A percentile compares a stretch with the other conserved stretches of the same genome.
Conservation (phyloP, 2,329 filamentous ascomycete genomes). For the Botryotinia narcissicola region DNA sequence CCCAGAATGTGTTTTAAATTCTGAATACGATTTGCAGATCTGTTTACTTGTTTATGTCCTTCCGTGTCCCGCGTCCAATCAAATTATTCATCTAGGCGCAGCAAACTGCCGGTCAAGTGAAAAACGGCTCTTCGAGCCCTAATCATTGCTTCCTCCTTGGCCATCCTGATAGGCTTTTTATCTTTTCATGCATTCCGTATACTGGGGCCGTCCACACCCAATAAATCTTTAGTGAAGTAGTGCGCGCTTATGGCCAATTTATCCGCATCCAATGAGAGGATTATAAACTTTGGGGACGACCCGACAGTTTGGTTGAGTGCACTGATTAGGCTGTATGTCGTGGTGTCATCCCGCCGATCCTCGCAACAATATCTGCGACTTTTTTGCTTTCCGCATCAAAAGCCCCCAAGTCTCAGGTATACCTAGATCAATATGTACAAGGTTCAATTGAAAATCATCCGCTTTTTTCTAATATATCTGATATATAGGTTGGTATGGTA, state of each 20-base stretch:
- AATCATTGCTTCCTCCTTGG: neutral
- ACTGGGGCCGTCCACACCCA: neutral
- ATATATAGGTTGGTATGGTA: conserved; percentile 8
- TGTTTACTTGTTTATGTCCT: neutral
- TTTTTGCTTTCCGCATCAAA: neutral
- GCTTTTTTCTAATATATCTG: neutral
- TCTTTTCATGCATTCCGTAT: conserved; percentile 2
- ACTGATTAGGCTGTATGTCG: conserved; percentile 1
- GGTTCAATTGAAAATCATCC: neutral
- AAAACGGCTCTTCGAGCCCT: neutral
- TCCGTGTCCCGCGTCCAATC: neutral
- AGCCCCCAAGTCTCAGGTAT: neutral
- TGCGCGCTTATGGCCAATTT: neutral
- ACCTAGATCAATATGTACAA: neutral
- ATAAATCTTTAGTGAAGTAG: neutral
- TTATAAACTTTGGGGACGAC: neutral
- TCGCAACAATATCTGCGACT: neutral
- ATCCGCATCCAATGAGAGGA: neutral
- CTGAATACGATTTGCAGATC: neutral
- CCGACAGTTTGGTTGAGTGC: conserved; percentile 15
- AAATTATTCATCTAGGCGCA: conserved; percentile 1
- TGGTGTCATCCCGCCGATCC: conserved; percentile 7
- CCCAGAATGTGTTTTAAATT: neutral
- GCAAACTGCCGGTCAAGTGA: neutral
- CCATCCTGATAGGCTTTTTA: conserved; percentile 1